phyloP scores from a whole-genome alignment of 2,329 filamentous ascomycete species.

The Lachnellula suecica region DNA sequence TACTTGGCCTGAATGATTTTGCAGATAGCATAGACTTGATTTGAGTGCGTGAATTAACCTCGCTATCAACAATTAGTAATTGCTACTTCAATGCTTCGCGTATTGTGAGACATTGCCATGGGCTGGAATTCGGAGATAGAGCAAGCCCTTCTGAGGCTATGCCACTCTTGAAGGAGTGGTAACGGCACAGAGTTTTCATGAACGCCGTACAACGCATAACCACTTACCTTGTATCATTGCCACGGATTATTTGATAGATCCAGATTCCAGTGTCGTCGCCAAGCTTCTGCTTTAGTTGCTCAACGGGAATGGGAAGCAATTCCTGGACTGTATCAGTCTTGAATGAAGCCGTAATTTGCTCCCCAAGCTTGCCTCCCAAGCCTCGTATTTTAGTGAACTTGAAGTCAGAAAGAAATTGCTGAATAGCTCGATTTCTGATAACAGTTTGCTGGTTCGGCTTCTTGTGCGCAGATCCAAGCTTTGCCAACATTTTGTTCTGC shows the following conservation, averaged over 20 bases:
- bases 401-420: conserved; percentile 77
- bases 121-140: too few species aligned
- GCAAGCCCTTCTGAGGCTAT: too few species aligned
- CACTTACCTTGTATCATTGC: conserved; percentile 62
- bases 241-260: conserved; percentile 82
- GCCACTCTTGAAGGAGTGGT: too few species aligned
- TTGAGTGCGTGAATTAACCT: conserved; percentile 86
- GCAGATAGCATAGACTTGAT: conserved; percentile 98
- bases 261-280: conserved; percentile 83
- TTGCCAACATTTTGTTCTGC: conserved; percentile 92
- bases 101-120: too few species aligned
- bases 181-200: too few species aligned
- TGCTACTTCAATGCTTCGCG: too few species aligned
- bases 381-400: conserved; percentile 96
- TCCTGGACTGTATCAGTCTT: conserved; percentile 78
- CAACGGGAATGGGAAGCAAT: conserved; percentile 68
- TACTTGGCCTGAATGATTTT: conserved; percentile 87
- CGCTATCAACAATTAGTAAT: conserved; percentile 47
- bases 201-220: too few species aligned
- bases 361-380: conserved; percentile 91
- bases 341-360: conserved; percentile 79
- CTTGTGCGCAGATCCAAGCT: conserved; percentile 85
- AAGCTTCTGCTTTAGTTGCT: conserved; percentile 74
- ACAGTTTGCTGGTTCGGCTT: conserved; percentile 95
- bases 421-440: conserved; percentile 80